Evolutionary conservation across 2,329 filamentous ascomycete genomes (phyloP), one percentile per base, ranked within the genome.

Genomic region (Dichotomopilus funicola): DNA sequence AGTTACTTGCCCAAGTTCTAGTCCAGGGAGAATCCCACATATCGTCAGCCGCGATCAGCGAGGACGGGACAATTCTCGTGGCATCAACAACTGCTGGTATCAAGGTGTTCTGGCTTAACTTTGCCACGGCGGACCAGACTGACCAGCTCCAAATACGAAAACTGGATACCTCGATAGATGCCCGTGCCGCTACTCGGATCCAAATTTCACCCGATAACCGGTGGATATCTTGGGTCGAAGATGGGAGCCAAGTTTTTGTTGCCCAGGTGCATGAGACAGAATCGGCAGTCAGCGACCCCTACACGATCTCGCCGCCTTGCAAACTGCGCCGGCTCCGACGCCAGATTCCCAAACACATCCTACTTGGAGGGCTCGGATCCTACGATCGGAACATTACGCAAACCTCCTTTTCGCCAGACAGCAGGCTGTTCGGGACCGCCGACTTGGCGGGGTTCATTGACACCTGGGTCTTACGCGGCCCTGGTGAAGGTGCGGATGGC

Each of bases 381-480:
- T 97, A 96, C 71, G 83, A 90, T 60, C 81, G 87, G 67, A 86
- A 79, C 45, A 84, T 97, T 61, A 85, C 81, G 38, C 86, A 89
- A 53, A 70, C 86, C 33, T 78, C 85, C 2, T 96, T 97, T 70
- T 91, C 91, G 8, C 76, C 85, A 5, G 87, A 96, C 67, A 89
- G 88, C 67, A 83, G 80, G 61, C 81, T 95, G 59, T 74, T 97
- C 47, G 91, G 87, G 7, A 82, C 85, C 35, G 85, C 87, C 48
- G 92, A 96, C 68, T 72, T 96, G 51, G 85, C 87, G 44, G 94
- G 94, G 44, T 90, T 86, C 70, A 77, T 97, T 36, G 91, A 97
- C 67, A 90, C 86, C 13, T 99, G 91, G 88, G 73, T 90, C 1
- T 72, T 95, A 53, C 78, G 82, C 65, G 79, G 79, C 40, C 70